Base-by-base conservation (phyloP, 2,329 filamentous ascomycete genomes). In the Orbilia brochopaga region DNA sequence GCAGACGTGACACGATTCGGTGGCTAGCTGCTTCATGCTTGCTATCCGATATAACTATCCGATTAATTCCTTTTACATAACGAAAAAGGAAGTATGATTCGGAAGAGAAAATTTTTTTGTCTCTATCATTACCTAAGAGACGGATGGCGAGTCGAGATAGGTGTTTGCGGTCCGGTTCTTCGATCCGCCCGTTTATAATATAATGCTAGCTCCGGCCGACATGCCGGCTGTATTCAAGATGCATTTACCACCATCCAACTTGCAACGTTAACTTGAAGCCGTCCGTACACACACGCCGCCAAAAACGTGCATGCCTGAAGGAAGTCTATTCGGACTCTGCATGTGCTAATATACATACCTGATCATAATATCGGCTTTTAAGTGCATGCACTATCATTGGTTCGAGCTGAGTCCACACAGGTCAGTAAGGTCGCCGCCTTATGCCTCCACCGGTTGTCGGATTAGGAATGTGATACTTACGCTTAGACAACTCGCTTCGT, bases 31-130 rank as follows among this genome's bases (percentile, higher is more conserved):
- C 27, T 32, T 32, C 27, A 13, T 46, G 3, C 15, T 46, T 46
- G 3, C 15, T 46, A 46, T 46, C 19, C 19, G 42, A 21, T 59
- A 63, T 64, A 54, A 57, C 54, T 64, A 59, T 63, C 58, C 59
- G 66, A 70, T 63, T 70, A 64, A 62, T 64, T 70, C 48, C 35
- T 56, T 61, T 70, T 70, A 70, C 66, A 64, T 70, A 59, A 70
- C 37, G 19, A 51, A 64, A 70, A 64, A 53, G 50, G 27, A 63
- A 64, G 46, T 50, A 59, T 53, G 55, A 44, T 58, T 58, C 57
- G 37, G 58, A 63, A 60, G 23, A 23, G 21, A 21, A 27, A 51
- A 19, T 10, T 51, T 70, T 60, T 63, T 51, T 69, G 50, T 42
- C 27, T 62, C 64, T 53, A 57, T 69, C 53, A 57, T 61, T 58